Evolutionary conservation across 2,329 filamentous ascomycete species (phyloP).

Genomic region (Nemania serpens): DNA sequence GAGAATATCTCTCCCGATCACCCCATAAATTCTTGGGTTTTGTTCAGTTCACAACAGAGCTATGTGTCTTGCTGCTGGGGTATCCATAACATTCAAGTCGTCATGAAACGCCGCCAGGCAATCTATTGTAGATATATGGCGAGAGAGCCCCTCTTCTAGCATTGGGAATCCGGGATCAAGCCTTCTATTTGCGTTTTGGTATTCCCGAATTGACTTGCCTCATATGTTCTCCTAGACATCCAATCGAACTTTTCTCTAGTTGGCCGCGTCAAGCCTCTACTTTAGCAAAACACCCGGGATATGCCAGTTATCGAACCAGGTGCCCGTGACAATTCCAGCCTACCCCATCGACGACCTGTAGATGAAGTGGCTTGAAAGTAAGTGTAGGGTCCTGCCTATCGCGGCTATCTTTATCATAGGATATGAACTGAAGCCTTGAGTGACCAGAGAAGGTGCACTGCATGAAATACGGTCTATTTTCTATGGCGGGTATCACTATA

Average conservation of each 20-base stretch:
- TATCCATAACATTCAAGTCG: background rate
- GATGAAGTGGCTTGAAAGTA: too few species aligned
- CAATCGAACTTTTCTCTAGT: background rate
- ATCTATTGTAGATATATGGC: background rate
- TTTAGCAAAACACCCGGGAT: too few species aligned
- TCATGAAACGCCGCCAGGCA: background rate
- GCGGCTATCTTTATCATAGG: too few species aligned
- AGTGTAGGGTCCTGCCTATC: too few species aligned
- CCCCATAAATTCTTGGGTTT: background rate
- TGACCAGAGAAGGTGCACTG: too few species aligned
- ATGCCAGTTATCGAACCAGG: too few species aligned
- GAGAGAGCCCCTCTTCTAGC: background rate
- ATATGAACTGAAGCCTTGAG: too few species aligned
- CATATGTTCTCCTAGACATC: background rate
- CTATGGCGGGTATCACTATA: too few species aligned
- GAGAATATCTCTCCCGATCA: background rate
- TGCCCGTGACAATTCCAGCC: too few species aligned
- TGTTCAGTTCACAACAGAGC: background rate
- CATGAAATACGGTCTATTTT: too few species aligned
- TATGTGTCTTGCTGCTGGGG: background rate
- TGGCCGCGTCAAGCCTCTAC: too few species aligned
- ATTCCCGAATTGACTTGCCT: background rate
- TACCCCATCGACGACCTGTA: too few species aligned
- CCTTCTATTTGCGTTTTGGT: background rate
- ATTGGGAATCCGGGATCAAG: background rate